These are phyloP conservation scores for Saccharomyces jurei DNA, from an alignment of 805 yeast genomes.

Conservation along the genomic window DNA sequence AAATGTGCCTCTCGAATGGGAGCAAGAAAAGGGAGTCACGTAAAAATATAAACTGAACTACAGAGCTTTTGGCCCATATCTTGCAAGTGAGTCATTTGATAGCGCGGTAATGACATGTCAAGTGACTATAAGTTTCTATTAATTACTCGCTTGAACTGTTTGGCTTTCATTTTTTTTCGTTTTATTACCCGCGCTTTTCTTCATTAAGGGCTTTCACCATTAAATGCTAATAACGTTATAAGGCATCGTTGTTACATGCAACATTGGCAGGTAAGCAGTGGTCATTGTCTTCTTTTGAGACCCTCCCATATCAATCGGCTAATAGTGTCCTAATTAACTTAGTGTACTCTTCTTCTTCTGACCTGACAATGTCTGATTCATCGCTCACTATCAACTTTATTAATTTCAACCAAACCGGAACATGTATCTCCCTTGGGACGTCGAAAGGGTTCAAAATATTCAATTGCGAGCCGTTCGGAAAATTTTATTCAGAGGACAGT, in stretches of 20 bases:
- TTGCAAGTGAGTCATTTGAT: not conserved
- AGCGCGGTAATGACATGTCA: not conserved
- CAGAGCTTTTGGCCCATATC: not conserved
- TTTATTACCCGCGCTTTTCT: not conserved
- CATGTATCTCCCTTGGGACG: constrained; percentile 64
- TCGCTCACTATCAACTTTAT: constrained; percentile 36
- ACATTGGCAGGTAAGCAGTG: not conserved
- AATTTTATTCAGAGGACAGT: constrained; percentile 37
- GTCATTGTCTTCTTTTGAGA: not conserved
- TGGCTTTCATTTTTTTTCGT: constrained; percentile 1
- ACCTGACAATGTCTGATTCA: constrained; percentile 7
- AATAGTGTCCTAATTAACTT: not conserved
- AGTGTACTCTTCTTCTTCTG: not conserved
- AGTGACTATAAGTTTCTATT: not conserved
- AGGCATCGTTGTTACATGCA: not conserved
- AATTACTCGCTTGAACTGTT: not conserved
- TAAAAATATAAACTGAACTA: not conserved
- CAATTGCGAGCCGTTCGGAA: constrained; percentile 62
- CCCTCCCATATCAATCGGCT: not conserved
- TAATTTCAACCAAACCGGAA: constrained; percentile 67
- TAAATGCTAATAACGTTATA: not conserved
- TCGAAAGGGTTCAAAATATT: constrained; percentile 55
- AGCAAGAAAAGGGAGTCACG: not conserved
- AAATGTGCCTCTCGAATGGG: not conserved
- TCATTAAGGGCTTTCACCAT: not conserved